Evolutionary conservation across 495 filamentous ascomycete genomes (phyloP), one percentile per base, ranked within the genome.

Genomic region (Stereocaulon alpinum): DNA sequence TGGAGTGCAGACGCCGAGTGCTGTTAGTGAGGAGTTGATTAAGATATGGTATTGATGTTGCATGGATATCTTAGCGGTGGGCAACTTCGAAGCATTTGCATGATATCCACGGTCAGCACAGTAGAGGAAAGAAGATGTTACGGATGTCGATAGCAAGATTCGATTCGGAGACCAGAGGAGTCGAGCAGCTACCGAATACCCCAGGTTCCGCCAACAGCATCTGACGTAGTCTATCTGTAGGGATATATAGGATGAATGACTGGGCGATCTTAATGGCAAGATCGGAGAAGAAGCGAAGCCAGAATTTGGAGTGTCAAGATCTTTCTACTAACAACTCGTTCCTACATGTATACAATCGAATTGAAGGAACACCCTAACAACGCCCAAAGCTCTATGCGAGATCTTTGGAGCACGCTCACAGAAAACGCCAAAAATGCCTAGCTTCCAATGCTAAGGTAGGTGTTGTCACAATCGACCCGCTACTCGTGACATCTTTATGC

Each of bases 11-110:
- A 86, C 86, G 14, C 86, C 88, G 6, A 87, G 82, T 67, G 85
- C 85, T 20, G 86, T 88, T 52, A 87, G 84, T 65, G 85, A 89
- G 68, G 85, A 88, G 68, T 66, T 89, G 66, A 88, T 89, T 67
- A 88, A 86, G 68, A 85, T 88, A 50, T 87, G 83, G 82, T 87
- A 84, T 65, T 89, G 75, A 80, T 55, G 17, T 15, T 9, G 34
- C 7, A 12, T 37, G 12, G 5, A 9, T 2, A 37, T 10, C 12
- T 12, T 12, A 10, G 34, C 34, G 34, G 34, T 12, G 34, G 34
- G 7, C 34, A 37, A 1, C 34, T 37, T 12, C 7, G 12, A 12
- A 37, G 34, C 3, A 7, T 37, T 37, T 12, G 7, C 34, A 10
- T 37, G 34, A 37, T 4, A 37, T 37, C 34, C 24, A 24, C 24